Evolutionary conservation across 345 rosid genomes (phyloP), one percentile per base, ranked within the genome.

Genomic region (Aurinia saxatilis): DNA sequence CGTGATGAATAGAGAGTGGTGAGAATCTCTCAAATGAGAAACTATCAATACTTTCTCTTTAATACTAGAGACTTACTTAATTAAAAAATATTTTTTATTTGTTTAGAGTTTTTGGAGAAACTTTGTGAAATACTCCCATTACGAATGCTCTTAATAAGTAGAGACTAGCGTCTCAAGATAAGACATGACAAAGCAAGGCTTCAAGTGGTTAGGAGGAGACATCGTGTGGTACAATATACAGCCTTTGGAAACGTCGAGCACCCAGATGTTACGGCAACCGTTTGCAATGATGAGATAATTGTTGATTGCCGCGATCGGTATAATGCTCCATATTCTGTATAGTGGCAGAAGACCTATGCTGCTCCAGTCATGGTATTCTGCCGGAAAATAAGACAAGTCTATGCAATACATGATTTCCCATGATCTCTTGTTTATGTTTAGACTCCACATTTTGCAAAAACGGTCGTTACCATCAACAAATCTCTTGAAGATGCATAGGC

Each of bases 371-470:
- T n/a, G n/a, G n/a, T n/a, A 31, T 0, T 50, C 23, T 50, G 39
- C 23, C 13, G 13, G 56, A 31, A 50, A 31, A 31, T 13, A 2
- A 50, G 56, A 31, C n/a, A 50, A 16, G 17, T 44, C 53, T 18
- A 33, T 45, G 19, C 33, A 45, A 17, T 59, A 36, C 53, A 59
- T 59, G 2, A 35, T 45, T 18, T 59, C 53, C 56, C 65, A 59
- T 19, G 53, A 45, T 59, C 53, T 19, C 52, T 8, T 18, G 42
- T 45, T 21, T 33, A 59, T 44, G 11, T 59, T 25, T 18, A 33
- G 33, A 46, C 53, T 44, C 53, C 65, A 45, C 9, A 46, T 45
- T 35, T 19, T 21, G 7, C 45, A 19, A 18, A 59, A 12, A 18
- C 1, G 12, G 53, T 45, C 53, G 8, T n/a, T 10, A 4, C 21